Conservation (phyloP, 257 asterid species). For the Voacanga thouarsii region DNA sequence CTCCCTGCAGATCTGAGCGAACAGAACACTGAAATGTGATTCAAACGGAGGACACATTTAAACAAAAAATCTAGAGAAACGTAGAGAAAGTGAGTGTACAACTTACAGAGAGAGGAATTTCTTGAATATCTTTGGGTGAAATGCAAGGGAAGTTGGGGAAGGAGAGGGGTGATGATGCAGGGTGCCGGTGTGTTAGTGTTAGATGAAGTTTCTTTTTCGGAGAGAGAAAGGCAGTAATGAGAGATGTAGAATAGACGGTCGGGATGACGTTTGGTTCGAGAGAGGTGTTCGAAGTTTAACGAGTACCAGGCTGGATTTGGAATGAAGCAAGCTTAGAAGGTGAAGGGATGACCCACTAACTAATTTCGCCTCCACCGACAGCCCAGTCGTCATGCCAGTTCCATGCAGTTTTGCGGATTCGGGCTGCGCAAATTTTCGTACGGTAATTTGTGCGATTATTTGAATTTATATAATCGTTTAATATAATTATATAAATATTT, state of each 20-base stretch:
- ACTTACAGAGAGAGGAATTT: constrained; percentile 3
- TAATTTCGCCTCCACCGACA: constrained; percentile 5
- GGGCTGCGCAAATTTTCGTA: no score
- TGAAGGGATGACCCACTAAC: constrained; percentile 5
- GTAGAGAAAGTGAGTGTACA: background rate
- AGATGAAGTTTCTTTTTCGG: constrained; percentile 37
- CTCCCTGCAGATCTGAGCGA: constrained; percentile 7
- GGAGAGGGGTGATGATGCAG: background rate
- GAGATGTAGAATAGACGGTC: constrained; percentile 11
- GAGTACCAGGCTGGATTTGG: constrained; percentile 17
- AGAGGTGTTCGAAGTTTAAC: background rate
- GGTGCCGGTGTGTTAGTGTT: background rate
- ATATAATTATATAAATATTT: no score
- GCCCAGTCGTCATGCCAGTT: background rate
- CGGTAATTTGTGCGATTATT: no score
- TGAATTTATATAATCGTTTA: no score
- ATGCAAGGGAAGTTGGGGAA: constrained; percentile 16
- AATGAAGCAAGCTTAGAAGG: constrained; percentile 8
- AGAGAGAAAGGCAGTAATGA: background rate
- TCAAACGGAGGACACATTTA: background rate
- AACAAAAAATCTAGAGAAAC: background rate
- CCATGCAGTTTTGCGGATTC: no score
- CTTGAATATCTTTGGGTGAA: constrained; percentile 27
- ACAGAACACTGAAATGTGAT: background rate
- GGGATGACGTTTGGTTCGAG: background rate